Evolutionary conservation across 2,329 filamentous ascomycete genomes (phyloP).

Genomic region (Incumbomyces delicatus): DNA sequence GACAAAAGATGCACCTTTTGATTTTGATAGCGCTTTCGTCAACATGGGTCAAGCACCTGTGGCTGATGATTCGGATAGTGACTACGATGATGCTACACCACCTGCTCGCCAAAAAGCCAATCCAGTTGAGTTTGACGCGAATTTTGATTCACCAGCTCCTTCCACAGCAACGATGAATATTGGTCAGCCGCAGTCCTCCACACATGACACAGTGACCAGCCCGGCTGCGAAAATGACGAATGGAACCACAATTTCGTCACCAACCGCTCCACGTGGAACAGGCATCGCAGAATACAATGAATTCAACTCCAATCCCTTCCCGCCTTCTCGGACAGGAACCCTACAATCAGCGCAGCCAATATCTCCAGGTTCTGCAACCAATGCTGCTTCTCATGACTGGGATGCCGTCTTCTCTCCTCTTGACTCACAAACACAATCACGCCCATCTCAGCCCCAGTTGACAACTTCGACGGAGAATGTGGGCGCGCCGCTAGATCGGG

Average conservation of each 20-base stretch:
- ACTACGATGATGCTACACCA: conserved; percentile 27
- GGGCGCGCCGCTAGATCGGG: background rate
- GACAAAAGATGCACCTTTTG: conserved; percentile 28
- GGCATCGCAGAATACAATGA: conserved; percentile 35
- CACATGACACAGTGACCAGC: conserved; percentile 15
- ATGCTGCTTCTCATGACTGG: conserved; percentile 64
- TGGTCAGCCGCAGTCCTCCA: background rate
- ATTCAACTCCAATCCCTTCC: conserved; percentile 28
- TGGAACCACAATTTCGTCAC: conserved; percentile 25
- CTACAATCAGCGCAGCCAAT: conserved; percentile 23
- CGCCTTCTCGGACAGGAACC: background rate
- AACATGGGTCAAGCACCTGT: conserved; percentile 35
- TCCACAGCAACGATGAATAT: conserved; percentile 26
- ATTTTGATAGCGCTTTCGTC: conserved; percentile 40
- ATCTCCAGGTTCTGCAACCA: conserved; percentile 31
- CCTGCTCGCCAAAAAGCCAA: conserved; percentile 20
- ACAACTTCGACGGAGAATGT: background rate
- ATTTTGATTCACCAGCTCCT: conserved; percentile 34
- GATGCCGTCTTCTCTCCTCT: conserved; percentile 71
- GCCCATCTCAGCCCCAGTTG: background rate
- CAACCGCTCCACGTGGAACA: background rate
- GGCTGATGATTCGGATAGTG: conserved; percentile 31
- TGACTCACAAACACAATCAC: conserved; percentile 36
- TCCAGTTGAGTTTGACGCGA: conserved; percentile 34
- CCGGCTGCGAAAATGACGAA: conserved; percentile 10